Percentiles rank a stretch among this genome's conserved stretches.
These are phyloP conservation scores for Plasmodiophora brassicae DNA, from an alignment of 208 protist genomes.

Conservation along the genomic window DNA sequence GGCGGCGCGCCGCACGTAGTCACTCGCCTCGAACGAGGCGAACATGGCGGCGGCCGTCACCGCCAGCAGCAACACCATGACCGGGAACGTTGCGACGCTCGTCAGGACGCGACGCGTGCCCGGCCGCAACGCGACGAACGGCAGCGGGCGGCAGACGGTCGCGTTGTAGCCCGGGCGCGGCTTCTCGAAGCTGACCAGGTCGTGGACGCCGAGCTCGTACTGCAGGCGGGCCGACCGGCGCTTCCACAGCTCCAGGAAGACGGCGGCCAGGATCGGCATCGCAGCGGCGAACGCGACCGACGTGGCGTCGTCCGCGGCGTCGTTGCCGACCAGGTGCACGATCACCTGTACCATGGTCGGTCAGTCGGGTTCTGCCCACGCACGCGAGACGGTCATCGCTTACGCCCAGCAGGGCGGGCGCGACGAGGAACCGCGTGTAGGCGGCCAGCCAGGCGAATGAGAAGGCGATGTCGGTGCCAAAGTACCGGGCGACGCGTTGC, in stretches of 20 bases:
- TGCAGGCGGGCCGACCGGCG: background rate
- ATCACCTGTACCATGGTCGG: no score
- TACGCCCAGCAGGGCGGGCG: background rate
- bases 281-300: background rate
- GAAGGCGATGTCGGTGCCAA: conserved; percentile 25
- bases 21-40: background rate
- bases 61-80: background rate
- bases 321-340: background rate
- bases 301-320: background rate
- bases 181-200: conserved; percentile 16
- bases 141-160: background rate
- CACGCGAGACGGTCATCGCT: no score
- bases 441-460: background rate
- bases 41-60: background rate
- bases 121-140: background rate
- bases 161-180: background rate
- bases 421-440: background rate
- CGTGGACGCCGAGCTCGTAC: conserved; percentile 14
- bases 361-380: no score
- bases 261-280: background rate
- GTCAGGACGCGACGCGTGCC: background rate
- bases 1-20: background rate
- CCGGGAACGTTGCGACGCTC: background rate
- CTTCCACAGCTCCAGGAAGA: conserved; percentile 23
- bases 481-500: background rate